Base-by-base conservation (phyloP, 441 rosid species). In the Gossypium aridum region DNA sequence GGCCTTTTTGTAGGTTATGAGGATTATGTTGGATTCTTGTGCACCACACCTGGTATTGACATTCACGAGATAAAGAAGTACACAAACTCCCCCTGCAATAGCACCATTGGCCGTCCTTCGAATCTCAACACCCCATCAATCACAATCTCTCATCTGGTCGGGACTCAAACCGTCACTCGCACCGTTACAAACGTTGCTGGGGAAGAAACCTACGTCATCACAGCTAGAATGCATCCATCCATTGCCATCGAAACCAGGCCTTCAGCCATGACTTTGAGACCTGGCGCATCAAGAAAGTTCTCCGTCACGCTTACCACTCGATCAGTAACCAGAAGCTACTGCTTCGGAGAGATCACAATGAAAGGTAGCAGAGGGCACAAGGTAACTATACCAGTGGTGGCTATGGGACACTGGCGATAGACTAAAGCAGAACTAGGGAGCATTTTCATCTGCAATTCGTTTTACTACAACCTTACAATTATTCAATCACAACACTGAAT, bases 361-460 rank as follows among this genome's bases (percentile, higher is more conserved):
- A 95, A 93, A 86, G 99, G 99, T 53, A 95, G 95, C 86, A 72
- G 98, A 68, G 98, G 99, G 54, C 99, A 95, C 80, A 88, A 82
- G 84, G 98, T 92, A 73, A 88, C 80, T 77, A 76, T 95, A 77
- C 98, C 97, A 0, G 99, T 95, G 78, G 92, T 86, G 70, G 95
- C 92, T 2, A 85, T 90, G 89, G 99, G 92, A 75, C 86, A 88
- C 56, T 70, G 75, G 91, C 82, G 95, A 79, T 91, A 84, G 84
- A 67, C 37, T 74, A 77, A 51, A 51, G 55, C 51, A 16, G 31
- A 70, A 68, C 74, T n/a, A 65, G 75, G 86, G 70, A 57, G 62
- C 62, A 53, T 53, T 53, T 8, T 53, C 57, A 53, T 53, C 57
- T 57, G 26, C 62, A 57, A 57, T 57, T 57, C 26, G 23, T 10